Base-by-base conservation (phyloP, 306 rosid genomes). In the Quillaja saponaria region DNA sequence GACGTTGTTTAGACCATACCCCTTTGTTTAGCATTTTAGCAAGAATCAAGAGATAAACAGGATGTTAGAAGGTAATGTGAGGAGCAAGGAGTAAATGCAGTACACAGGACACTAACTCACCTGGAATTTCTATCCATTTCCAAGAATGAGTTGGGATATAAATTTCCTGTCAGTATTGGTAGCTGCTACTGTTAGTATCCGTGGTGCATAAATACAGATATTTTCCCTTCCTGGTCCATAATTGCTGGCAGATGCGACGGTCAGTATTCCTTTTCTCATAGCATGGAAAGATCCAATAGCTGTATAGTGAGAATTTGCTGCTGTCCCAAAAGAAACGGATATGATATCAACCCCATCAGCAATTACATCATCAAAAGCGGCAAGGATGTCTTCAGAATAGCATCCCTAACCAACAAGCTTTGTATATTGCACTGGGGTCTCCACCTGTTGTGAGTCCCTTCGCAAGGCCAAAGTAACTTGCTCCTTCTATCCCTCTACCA, bases 331-430 rank as follows among this genome's bases (percentile, higher is more conserved):
- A 1, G 76, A 64, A 28, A 34, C 34, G 17, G 76, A 64, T 51
- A 68, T 25, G 39, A 72, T 64, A 13, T 68, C 66, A 8, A 63
- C 69, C 5, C 79, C 73, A 28, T 72, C 79, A 1, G 69, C 68
- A 15, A 78, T 78, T 42, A 73, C 76, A 33, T 73, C 78, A 20
- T 72, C 76, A 13, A 68, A 68, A 10, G 78, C 78, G 8, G 57
- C 57, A 3, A 65, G 55, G 18, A 72, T 51, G 21, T 78, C 61
- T 19, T 56, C 75, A 52, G 14, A 1, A 13, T n/a, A 0, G 45
- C 79, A 72, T 15, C 72, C 68, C 25, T 1, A 18, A 7, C 72
- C 66, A 64, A 21, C 82, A 72, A 34, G 35, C 65, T 48, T 72
- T 78, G 63, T 72, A 72, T 10, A 68, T 56, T 1, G 75, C 71